Evolutionary conservation across 2,329 filamentous ascomycete species (phyloP).

Genomic region (Verticillium nubilum): DNA sequence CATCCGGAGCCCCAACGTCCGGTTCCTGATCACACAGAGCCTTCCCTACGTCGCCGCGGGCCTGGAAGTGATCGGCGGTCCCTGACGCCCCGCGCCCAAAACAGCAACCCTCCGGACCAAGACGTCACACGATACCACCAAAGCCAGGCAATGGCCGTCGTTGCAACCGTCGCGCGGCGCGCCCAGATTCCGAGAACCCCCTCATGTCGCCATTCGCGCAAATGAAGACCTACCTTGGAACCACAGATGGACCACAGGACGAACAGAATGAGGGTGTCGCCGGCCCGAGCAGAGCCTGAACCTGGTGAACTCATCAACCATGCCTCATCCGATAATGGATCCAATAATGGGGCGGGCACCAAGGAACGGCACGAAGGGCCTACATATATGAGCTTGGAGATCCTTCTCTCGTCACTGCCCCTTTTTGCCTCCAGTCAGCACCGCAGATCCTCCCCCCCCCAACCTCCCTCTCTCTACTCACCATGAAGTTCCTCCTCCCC

Average conservation of each 20-base stretch:
- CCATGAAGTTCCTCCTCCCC: conserved; percentile 8
- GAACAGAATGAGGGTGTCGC: background rate
- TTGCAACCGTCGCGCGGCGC: background rate
- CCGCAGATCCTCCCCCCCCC: background rate
- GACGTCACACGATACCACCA: background rate
- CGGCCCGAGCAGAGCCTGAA: background rate
- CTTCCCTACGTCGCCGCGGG: background rate
- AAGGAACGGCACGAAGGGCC: background rate
- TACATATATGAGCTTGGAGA: background rate
- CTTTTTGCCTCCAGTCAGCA: background rate
- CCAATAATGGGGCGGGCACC: background rate
- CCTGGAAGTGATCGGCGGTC: conserved; percentile 1
- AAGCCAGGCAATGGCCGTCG: background rate
- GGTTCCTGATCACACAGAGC: background rate
- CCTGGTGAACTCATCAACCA: background rate
- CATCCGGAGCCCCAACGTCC: conserved; percentile 1
- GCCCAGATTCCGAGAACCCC: background rate
- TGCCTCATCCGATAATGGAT: background rate
- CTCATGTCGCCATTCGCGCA: background rate
- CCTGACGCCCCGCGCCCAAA: background rate
- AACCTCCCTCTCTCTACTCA: too few relatives aligned
- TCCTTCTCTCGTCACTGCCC: background rate
- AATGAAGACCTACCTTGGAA: background rate
- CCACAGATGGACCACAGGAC: too few relatives aligned
- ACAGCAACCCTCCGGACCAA: background rate